These are phyloP conservation scores for Mytilinidion resinicola DNA, from an alignment of 495 filamentous ascomycete species.

Conservation along the genomic window DNA sequence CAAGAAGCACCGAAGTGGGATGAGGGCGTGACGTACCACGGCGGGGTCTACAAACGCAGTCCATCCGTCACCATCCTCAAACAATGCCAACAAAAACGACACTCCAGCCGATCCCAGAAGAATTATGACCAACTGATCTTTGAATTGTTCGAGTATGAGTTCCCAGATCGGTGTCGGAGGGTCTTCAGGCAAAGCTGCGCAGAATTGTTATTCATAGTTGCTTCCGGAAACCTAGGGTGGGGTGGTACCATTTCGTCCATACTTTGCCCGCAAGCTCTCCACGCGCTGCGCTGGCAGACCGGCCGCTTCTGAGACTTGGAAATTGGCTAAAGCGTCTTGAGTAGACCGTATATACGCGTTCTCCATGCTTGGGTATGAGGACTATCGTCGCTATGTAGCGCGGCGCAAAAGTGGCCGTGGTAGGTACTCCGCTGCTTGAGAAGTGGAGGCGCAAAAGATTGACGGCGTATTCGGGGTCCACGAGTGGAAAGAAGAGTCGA, in stretches of 20 bases:
- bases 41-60: slow-evolving; percentile 97
- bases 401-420: slow-evolving; percentile 2
- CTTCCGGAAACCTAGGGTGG: no score
- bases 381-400: background rate
- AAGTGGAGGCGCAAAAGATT: background rate
- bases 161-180: slow-evolving; percentile 97
- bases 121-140: slow-evolving; percentile 97
- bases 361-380: slow-evolving; percentile 55
- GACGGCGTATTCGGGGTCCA: background rate
- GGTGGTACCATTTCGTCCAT: slow-evolving; percentile 76
- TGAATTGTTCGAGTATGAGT: slow-evolving; percentile 96
- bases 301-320: slow-evolving; percentile 57
- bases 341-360: slow-evolving; percentile 65
- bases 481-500: background rate
- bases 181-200: slow-evolving; percentile 83
- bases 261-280: slow-evolving; percentile 51
- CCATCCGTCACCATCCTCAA: slow-evolving; percentile 89
- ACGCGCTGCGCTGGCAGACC: slow-evolving; percentile 71
- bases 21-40: slow-evolving; percentile 57
- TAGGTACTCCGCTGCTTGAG: background rate
- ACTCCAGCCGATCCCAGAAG: slow-evolving; percentile 88
- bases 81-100: slow-evolving; percentile 88
- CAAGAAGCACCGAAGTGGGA: background rate
- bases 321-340: slow-evolving; percentile 63
- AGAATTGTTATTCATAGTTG: slow-evolving; percentile 8